Base-by-base conservation (phyloP, 192 early-diverging fungal species). In the Coemansia sp. region DNA sequence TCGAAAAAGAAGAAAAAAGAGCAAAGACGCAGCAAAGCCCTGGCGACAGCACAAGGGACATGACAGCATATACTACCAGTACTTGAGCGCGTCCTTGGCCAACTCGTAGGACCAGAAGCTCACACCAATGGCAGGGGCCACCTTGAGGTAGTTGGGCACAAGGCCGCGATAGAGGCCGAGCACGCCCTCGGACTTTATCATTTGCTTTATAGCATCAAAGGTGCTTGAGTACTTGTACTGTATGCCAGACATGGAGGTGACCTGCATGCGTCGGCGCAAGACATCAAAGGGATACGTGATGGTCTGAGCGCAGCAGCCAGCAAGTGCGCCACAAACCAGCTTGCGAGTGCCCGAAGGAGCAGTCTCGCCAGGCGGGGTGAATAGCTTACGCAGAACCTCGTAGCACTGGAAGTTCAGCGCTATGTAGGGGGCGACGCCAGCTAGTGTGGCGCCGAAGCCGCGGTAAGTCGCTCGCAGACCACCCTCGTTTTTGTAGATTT, bases 401-500 rank as follows among this genome's bases (percentile, higher is more conserved):
- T 93, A 93, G 59, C 86, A 90, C 66, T 89, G 89, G 66, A 93
- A 93, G 76, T 91, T 93, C 35, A 93, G 82, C 10, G 90, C 91
- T 38, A 93, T 89, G 71, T 93, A 93, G 3, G 91, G 91, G 7
- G 89, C 89, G 9, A 93, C 90, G 23, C 91, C 91, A 26, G 86
- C 82, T 14, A 90, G 75, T 2, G 91, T 93, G 21, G 91, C 86
- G 48, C 85, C 85, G 58, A 93, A 72, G 18, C 91, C 91, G 60
- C 88, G 83, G 64, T 91, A 93, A 14, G 91, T 82, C 21, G 88
- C 91, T 23, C 79, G 71, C 20, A 90, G 51, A n/a, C 91, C 91
- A 61, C 90, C 90, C 83, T 93, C 91, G 11, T 70, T 88, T 35
- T 65, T 65, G 69, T 90, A 90, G 39, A 93, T 90, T 10, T 75